Conservation (phyloP, 306 rosid species). For the Acmispon strigosus region DNA sequence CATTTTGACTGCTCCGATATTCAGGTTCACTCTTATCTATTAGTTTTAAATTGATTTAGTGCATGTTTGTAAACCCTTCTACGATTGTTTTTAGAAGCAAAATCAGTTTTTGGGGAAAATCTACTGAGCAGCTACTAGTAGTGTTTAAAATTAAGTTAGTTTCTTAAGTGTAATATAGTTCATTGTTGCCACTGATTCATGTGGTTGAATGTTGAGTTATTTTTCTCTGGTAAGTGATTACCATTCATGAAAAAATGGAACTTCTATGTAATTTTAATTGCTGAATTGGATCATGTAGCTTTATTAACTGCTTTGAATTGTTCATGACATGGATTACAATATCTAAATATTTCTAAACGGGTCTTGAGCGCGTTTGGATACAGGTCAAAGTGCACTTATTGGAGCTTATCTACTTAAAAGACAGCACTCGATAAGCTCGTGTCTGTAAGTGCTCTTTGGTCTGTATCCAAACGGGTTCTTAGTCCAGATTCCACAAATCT, state of each 20-base stretch:
- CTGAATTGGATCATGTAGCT: neutral
- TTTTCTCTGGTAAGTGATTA: neutral
- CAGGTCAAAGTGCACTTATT: too few relatives aligned
- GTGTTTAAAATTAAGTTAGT: neutral
- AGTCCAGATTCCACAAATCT: neutral
- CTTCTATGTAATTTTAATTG: neutral
- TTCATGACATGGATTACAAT: neutral
- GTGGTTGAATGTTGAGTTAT: neutral
- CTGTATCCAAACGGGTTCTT: too few relatives aligned
- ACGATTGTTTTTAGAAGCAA: too few relatives aligned
- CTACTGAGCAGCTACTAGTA: too few relatives aligned
- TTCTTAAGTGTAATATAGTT: neutral
- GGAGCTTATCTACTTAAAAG: too few relatives aligned
- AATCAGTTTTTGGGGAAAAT: too few relatives aligned
- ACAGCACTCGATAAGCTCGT: too few relatives aligned
- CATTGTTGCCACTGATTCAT: neutral
- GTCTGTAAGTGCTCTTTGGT: too few relatives aligned
- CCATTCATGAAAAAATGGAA: neutral
- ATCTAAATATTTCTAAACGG: neutral
- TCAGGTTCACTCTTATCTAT: conserved; percentile 48
- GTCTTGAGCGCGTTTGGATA: too few relatives aligned
- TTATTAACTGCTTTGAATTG: neutral
- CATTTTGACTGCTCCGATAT: conserved; percentile 70
- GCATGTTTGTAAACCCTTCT: neutral
- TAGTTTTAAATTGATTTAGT: neutral